Evolutionary conservation across 75 land plant species (phyloP).

Genomic region (Azolla pinnata): DNA sequence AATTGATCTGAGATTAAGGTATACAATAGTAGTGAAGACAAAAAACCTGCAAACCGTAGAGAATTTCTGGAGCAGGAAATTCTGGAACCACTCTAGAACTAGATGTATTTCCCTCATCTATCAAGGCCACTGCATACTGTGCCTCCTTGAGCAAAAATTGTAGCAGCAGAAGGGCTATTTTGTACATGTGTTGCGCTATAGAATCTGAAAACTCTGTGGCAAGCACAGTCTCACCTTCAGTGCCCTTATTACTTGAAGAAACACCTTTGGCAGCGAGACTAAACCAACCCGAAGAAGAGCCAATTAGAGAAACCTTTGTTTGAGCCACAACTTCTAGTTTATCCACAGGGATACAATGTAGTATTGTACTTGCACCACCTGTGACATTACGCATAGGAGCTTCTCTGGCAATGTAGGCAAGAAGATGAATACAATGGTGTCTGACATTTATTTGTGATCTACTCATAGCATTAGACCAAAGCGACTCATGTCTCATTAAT

Average conservation of each 20-base stretch:
- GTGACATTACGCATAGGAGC: conserved; percentile 40
- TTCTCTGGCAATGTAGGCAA: conserved; percentile 68
- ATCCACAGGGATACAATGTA: conserved; percentile 44
- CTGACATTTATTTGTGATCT: conserved; percentile 44
- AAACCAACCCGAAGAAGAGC: conserved; percentile 81
- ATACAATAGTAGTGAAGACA: neutral
- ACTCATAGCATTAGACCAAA: conserved; percentile 47
- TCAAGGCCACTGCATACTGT: conserved; percentile 46
- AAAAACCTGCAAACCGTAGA: conserved; percentile 81
- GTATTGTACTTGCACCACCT: conserved; percentile 7
- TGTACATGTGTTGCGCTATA: conserved; percentile 69
- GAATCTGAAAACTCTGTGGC: conserved; percentile 53
- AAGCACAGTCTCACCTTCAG: conserved; percentile 2
- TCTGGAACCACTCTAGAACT: conserved; percentile 74
- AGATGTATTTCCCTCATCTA: conserved; percentile 53
- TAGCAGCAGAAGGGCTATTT: conserved; percentile 58
- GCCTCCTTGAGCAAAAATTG: conserved; percentile 73
- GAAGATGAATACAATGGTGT: conserved; percentile 63
- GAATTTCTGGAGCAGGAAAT: conserved; percentile 90
- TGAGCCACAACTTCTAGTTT: conserved; percentile 54
- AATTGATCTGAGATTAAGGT: neutral
- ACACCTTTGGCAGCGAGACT: conserved; percentile 44
- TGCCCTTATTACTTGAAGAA: conserved; percentile 8
- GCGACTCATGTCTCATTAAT: conserved; percentile 41
- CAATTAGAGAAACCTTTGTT: conserved; percentile 37